phyloP scores from a whole-genome alignment of 352 stramenopile species.

The Phytophthora multivora region DNA sequence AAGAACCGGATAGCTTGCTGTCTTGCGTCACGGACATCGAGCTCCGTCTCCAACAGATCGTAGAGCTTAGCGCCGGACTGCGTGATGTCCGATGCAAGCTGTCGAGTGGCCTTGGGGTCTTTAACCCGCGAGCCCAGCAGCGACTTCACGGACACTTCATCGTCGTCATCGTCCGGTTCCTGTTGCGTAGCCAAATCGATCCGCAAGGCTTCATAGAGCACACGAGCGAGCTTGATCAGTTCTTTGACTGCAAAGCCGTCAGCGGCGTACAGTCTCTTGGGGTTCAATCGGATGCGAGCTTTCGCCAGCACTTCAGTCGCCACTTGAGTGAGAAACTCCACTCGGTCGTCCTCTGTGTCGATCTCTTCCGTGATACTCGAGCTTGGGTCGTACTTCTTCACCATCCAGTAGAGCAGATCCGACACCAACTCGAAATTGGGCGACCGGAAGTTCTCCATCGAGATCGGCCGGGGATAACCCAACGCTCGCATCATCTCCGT shows the following conservation, averaged over 20 bases:
- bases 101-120: constrained; percentile 90
- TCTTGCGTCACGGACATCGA: constrained; percentile 83
- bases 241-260: constrained; percentile 94
- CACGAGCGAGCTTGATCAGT: constrained; percentile 93
- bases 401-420: constrained; percentile 97
- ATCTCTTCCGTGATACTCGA: constrained; percentile 92
- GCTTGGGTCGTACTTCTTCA: constrained; percentile 91
- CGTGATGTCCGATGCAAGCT: constrained; percentile 94
- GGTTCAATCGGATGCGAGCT: constrained; percentile 93
- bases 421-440: constrained; percentile 98
- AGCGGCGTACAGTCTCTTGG: constrained; percentile 96
- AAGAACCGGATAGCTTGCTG: constrained; percentile 92
- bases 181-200: constrained; percentile 63
- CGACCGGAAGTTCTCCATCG: constrained; percentile 94
- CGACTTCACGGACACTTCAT: constrained; percentile 73
- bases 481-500: constrained; percentile 96
- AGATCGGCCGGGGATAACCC: constrained; percentile 90
- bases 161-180: constrained; percentile 70
- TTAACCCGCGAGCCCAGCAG: constrained; percentile 79
- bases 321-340: constrained; percentile 93
- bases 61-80: constrained; percentile 92
- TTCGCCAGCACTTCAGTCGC: constrained; percentile 86
- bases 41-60: constrained; percentile 92
- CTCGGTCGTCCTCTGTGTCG: constrained; percentile 94
- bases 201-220: constrained; percentile 91